Base-by-base conservation (phyloP, 345 rosid species). In the Gynandropsis gynandra region DNA sequence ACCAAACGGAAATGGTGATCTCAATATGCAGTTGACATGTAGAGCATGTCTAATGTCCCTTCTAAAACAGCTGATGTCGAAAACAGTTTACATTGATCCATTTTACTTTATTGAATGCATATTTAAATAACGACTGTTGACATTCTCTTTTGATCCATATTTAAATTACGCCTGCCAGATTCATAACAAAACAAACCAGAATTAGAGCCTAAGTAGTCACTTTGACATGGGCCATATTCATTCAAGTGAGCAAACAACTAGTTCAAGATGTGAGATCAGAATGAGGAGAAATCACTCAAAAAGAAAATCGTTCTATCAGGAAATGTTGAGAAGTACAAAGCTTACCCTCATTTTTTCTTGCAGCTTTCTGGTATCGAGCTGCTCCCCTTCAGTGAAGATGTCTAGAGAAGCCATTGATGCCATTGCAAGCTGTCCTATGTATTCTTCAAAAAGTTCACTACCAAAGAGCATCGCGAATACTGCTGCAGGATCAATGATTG, bases 321-420 rank as follows among this genome's bases (percentile, higher is more conserved):
- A 31, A 34, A 37, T 34, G 59, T 38, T 33, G 16, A 16, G 27
- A 44, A 16, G 18, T 15, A 53, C 29, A 16, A 24, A 38, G 20
- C 44, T 37, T 60, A 82, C 98, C 75, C 74, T 87, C 98, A 92
- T 82, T 75, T 84, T 74, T 58, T 92, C 98, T 75, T 85, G 89
- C 69, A 92, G 58, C 69, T 78, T 85, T 74, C 77, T 92, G 16
- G 89, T 51, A 76, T 92, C 98, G 50, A 87, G 47, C 38, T 77
- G 81, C 62, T 87, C 95, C 43, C 88, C 96, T 65, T 87, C 96
- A 5, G 74, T 74, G 63, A 82, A 82, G 61, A 79, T 72, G 72
- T 92, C 96, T 33, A 79, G 67, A n/a, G 98, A 92, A 71, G 98
- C 93, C 95, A 92, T 85, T 24, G 93, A 92, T 41, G 98, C 96